Percentiles rank a stretch among this genome's conserved stretches.
phyloP scores from a whole-genome alignment of 2,329 filamentous ascomycete genomes.

The Fusarium miscanthi region DNA sequence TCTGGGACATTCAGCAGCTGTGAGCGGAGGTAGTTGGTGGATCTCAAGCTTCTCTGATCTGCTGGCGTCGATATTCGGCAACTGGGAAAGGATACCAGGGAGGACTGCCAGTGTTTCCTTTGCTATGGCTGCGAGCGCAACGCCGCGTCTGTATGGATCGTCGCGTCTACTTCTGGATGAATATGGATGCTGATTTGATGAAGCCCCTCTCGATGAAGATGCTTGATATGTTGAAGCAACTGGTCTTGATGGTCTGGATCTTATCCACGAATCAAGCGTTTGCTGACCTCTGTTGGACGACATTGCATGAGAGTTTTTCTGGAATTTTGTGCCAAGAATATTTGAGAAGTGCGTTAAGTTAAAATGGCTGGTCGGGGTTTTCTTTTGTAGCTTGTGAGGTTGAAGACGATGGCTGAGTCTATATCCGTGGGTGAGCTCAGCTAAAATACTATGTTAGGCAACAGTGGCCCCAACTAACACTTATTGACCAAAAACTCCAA shows the following conservation, averaged over 20 bases:
- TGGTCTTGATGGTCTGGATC: slow-evolving; percentile 14
- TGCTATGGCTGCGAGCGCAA: slow-evolving; percentile 55
- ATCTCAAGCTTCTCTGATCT: slow-evolving; percentile 51
- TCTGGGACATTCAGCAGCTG: slow-evolving; percentile 56
- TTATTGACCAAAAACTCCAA: slow-evolving; percentile 7
- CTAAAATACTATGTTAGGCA: slow-evolving; percentile 27
- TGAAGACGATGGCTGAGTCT: neutral
- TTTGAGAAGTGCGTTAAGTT: neutral
- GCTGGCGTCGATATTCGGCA: slow-evolving; percentile 54
- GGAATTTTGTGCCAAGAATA: neutral
- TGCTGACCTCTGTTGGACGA: slow-evolving; percentile 31
- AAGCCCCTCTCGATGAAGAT: slow-evolving; percentile 20
- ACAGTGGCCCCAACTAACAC: slow-evolving; percentile 16
- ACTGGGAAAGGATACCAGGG: slow-evolving; percentile 57
- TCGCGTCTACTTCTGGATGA: slow-evolving; percentile 13
- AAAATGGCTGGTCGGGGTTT: neutral
- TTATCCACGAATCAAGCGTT: slow-evolving; percentile 47
- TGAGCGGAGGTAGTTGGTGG: slow-evolving; percentile 51
- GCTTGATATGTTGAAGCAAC: slow-evolving; percentile 11
- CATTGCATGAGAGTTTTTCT: slow-evolving; percentile 2
- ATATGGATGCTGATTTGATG: slow-evolving; percentile 18
- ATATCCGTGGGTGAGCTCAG: slow-evolving; percentile 10
- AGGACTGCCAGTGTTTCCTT: slow-evolving; percentile 60
- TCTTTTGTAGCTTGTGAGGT: neutral
- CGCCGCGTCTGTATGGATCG: slow-evolving; percentile 34